phyloP scores from a whole-genome alignment of 2,329 filamentous ascomycete species.

The Arthrinium puccinioides region DNA sequence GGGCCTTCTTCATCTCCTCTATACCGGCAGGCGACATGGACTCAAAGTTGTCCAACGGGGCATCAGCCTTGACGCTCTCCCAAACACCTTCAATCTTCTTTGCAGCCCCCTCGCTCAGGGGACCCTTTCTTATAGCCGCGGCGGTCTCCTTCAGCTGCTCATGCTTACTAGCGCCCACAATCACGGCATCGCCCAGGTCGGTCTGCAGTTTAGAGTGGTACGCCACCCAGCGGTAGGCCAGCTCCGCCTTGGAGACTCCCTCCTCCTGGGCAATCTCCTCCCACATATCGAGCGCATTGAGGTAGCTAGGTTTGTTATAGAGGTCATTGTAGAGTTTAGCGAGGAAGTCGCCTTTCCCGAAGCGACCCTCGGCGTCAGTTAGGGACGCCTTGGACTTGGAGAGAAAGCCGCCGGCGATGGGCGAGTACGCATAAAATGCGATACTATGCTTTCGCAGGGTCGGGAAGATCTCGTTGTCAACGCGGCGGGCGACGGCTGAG shows the following conservation, averaged over 20 bases:
- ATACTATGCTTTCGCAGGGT: slow-evolving; percentile 32
- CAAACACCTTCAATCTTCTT: neutral
- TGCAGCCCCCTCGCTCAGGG: neutral
- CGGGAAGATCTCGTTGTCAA: slow-evolving; percentile 34
- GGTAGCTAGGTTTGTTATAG: slow-evolving; percentile 5
- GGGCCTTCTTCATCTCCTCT: no score
- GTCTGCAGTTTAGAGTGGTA: slow-evolving; percentile 2
- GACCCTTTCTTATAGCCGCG: neutral
- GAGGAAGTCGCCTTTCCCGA: slow-evolving; percentile 2
- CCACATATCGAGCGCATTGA: slow-evolving; percentile 6
- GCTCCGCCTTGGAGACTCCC: slow-evolving; percentile 5
- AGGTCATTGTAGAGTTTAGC: neutral
- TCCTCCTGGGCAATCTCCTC: neutral
- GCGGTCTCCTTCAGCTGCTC: slow-evolving; percentile 2
- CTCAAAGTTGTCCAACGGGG: slow-evolving; percentile 1
- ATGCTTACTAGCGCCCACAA: slow-evolving; percentile 4
- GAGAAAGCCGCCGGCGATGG: slow-evolving; percentile 8
- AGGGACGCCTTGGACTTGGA: slow-evolving; percentile 2
- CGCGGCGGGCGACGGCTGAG: slow-evolving; percentile 33
- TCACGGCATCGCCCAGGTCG: slow-evolving; percentile 4
- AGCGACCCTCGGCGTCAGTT: slow-evolving; percentile 4
- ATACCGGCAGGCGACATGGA: no score
- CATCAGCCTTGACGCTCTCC: slow-evolving; percentile 1
- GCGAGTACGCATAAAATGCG: slow-evolving; percentile 34
- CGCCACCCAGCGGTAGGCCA: slow-evolving; percentile 5